These are phyloP conservation scores for Asclepias syriaca DNA, from an alignment of 257 asterid genomes.

Conservation along the genomic window DNA sequence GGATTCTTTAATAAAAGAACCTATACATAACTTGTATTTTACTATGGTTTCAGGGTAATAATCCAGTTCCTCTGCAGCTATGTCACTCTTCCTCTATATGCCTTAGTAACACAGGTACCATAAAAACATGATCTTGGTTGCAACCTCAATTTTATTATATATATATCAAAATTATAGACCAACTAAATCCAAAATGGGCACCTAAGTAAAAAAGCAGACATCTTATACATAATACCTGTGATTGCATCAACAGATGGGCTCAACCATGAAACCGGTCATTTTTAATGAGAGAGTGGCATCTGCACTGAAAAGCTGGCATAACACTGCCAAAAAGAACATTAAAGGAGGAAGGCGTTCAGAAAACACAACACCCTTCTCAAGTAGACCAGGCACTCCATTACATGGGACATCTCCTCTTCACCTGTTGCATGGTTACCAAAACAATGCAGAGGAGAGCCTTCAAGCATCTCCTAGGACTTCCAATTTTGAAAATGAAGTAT, in stretches of 20 bases:
- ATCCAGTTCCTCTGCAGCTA: conserved; percentile 82
- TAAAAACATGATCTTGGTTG: neutral
- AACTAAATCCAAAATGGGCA: neutral
- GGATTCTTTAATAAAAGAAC: neutral
- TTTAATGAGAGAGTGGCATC: conserved; percentile 74
- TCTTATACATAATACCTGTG: neutral
- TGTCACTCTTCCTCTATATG: conserved; percentile 91
- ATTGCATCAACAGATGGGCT: conserved; percentile 64
- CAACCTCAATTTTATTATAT: too few relatives aligned
- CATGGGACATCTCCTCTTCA: conserved; percentile 70
- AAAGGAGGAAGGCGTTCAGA: conserved; percentile 41
- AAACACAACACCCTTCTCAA: conserved; percentile 42
- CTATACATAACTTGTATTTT: neutral
- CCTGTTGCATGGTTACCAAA: conserved; percentile 42
- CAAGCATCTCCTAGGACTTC: conserved; percentile 18
- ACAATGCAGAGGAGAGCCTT: conserved; percentile 15
- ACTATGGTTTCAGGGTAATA: conserved; percentile 41
- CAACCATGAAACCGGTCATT: conserved; percentile 73
- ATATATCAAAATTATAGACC: too few relatives aligned
- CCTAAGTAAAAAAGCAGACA: neutral
- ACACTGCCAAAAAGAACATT: conserved; percentile 63
- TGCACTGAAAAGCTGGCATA: conserved; percentile 80
- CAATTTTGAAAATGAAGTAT: conserved; percentile 9
- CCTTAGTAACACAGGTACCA: conserved; percentile 86
- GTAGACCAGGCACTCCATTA: conserved; percentile 23